These are phyloP conservation scores for Multifurca ochricompacta DNA, from an alignment of 768 basidiomycete species.

Conservation along the genomic window DNA sequence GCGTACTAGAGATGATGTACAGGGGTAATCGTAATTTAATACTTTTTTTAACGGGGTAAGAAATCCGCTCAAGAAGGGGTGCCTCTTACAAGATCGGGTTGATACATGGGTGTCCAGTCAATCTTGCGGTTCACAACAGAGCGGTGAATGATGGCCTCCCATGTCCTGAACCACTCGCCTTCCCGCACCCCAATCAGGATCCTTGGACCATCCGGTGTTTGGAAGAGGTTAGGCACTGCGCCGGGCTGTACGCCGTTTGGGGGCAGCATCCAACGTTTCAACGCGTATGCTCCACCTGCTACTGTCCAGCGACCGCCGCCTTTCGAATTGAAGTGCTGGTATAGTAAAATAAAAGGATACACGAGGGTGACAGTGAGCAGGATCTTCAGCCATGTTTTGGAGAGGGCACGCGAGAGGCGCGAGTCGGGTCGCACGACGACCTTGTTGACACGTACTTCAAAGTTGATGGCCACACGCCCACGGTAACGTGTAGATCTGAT, in stretches of 20 bases:
- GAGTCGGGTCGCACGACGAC: conserved; percentile 64
- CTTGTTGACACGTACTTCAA: conserved; percentile 39
- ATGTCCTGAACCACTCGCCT: conserved; percentile 69
- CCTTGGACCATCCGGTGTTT: conserved; percentile 29
- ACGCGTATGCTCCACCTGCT: conserved; percentile 65
- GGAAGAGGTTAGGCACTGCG: conserved; percentile 6
- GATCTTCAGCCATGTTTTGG: conserved; percentile 61
- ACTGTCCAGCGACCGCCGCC: conserved; percentile 73
- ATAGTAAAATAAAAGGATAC: conserved; percentile 75
- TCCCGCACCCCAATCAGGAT: conserved; percentile 52
- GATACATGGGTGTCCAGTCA: conserved; percentile 14
- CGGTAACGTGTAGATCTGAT: conserved; percentile 33
- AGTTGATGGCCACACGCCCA: conserved; percentile 40
- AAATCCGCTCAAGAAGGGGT: too few relatives aligned
- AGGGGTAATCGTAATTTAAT: too few relatives aligned
- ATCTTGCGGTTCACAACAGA: conserved; percentile 36
- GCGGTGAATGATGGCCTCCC: conserved; percentile 59
- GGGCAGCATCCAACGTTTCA: conserved; percentile 37
- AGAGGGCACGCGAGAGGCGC: conserved; percentile 53
- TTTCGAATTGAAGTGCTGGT: conserved; percentile 50
- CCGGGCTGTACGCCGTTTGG: background rate
- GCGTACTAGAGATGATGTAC: too few relatives aligned
- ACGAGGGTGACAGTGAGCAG: conserved; percentile 58
- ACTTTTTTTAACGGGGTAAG: too few relatives aligned
- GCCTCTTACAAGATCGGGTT: background rate